These are phyloP conservation scores for Lignosus rhinocerotis DNA, from an alignment of 1,284 basidiomycete species.

Conservation along the genomic window DNA sequence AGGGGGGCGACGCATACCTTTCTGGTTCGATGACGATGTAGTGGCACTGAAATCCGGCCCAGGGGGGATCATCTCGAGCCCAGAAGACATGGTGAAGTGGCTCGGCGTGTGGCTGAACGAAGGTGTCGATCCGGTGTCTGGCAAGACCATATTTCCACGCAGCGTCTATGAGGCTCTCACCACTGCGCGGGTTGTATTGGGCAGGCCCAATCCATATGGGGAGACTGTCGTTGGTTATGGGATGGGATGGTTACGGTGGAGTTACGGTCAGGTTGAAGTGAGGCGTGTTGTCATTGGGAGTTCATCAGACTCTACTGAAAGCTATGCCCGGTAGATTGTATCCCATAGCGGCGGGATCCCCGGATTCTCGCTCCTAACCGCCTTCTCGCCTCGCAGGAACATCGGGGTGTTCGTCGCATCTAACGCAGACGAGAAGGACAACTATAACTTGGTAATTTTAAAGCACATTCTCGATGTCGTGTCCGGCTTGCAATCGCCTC, in stretches of 20 bases:
- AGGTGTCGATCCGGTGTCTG: constrained; percentile 30
- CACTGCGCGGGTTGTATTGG: constrained; percentile 24
- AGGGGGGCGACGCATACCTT: constrained; percentile 31
- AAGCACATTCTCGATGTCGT: constrained; percentile 17
- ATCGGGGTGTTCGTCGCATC: constrained; percentile 43
- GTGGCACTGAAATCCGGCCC: constrained; percentile 31
- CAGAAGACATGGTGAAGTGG: constrained; percentile 37
- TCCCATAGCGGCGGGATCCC: constrained; percentile 26
- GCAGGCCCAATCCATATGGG: neutral
- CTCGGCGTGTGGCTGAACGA: constrained; percentile 29
- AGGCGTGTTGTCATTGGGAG: neutral
- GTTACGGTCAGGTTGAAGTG: constrained; percentile 30
- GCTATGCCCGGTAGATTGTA: constrained; percentile 17
- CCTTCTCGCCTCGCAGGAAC: constrained; percentile 31
- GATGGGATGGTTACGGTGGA: constrained; percentile 30
- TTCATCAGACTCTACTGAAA: neutral
- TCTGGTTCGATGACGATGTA: constrained; percentile 27
- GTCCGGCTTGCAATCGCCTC: constrained; percentile 3
- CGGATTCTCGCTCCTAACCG: constrained; percentile 42
- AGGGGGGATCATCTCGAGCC: constrained; percentile 36
- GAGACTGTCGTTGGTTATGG: constrained; percentile 31
- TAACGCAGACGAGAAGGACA: constrained; percentile 40
- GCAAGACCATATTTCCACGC: constrained; percentile 28
- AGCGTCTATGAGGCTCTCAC: constrained; percentile 30
- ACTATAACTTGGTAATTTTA: constrained; percentile 30